Evolutionary conservation across 176 grass and related monocot genomes (phyloP).

Genomic region (Musa acuminata): DNA sequence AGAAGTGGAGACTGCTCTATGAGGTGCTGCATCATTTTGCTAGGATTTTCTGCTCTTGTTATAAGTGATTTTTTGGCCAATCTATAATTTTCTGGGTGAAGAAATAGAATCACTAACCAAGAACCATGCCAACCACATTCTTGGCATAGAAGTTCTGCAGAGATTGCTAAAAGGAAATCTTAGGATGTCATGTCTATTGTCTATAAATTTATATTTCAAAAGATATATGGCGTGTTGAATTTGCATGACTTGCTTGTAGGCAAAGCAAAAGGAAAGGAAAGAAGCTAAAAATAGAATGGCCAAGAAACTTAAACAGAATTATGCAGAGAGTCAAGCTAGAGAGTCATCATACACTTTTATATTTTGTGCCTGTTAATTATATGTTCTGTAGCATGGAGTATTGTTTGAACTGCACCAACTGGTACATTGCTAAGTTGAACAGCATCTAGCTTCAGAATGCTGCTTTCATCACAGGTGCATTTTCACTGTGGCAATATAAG

Average conservation of each 20-base stretch:
- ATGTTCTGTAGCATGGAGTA: too few species aligned
- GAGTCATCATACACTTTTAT: constrained; percentile 15
- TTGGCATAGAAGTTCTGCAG: too few species aligned
- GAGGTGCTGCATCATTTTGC: constrained; percentile 19
- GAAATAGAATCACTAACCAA: neutral
- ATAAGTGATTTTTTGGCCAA: too few species aligned
- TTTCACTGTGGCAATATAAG: too few species aligned
- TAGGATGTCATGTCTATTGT: neutral
- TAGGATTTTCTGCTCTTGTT: neutral
- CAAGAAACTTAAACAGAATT: constrained; percentile 39
- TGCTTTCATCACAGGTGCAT: too few species aligned
- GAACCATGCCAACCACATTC: neutral
- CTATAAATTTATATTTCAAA: neutral
- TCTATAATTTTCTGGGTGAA: neutral
- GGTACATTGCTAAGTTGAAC: too few species aligned
- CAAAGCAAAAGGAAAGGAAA: constrained; percentile 30
- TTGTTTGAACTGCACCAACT: too few species aligned
- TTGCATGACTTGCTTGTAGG: constrained; percentile 8
- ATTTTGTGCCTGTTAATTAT: neutral
- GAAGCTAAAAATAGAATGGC: constrained; percentile 26
- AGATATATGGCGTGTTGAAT: constrained; percentile 3
- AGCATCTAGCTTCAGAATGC: too few species aligned
- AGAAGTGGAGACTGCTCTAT: constrained; percentile 36
- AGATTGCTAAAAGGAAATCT: too few species aligned
- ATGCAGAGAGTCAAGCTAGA: constrained; percentile 31